Conservation (phyloP, 2,329 filamentous ascomycete species). For the Colletotrichum euphorbiae region DNA sequence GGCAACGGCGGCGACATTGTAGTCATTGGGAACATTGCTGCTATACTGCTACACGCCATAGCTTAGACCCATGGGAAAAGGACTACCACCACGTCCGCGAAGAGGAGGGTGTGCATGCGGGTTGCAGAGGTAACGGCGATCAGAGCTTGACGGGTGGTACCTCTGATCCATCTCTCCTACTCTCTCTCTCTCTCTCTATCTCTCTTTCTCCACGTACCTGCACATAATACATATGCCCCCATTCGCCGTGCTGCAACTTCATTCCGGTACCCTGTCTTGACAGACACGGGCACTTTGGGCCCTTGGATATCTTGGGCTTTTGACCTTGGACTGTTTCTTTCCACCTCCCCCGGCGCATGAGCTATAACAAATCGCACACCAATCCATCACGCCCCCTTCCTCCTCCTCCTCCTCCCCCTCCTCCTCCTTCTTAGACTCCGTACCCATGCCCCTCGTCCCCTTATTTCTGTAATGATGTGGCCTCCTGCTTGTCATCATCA, state of each 20-base stretch:
- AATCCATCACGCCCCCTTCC: conserved; percentile 1
- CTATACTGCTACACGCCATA: conserved; percentile 12
- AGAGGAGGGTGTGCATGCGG: conserved; percentile 9
- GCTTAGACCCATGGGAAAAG: neutral
- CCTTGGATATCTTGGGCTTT: conserved; percentile 13
- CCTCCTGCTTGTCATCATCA: neutral
- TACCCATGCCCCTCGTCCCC: neutral
- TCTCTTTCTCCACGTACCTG: conserved; percentile 1
- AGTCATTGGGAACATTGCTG: neutral
- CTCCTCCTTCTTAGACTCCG: neutral
- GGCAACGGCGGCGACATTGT: conserved; percentile 1
- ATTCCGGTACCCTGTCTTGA: conserved; percentile 21
- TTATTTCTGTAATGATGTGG: conserved; percentile 11
- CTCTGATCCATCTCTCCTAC: neutral
- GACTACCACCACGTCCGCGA: neutral
- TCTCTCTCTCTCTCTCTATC: too few species aligned
- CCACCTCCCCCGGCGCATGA: neutral
- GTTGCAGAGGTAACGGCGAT: conserved; percentile 31
- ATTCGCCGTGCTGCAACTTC: conserved; percentile 7
- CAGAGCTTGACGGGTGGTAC: conserved; percentile 30
- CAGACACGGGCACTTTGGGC: conserved; percentile 1
- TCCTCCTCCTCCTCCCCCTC: neutral
- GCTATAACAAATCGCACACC: conserved; percentile 1
- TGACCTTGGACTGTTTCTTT: conserved; percentile 13
- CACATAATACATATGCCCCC: neutral